Percentiles rank a stretch among this genome's conserved stretches.
Evolutionary conservation across 2,329 filamentous ascomycete genomes (phyloP).

Genomic region (Neofusicoccum cordaticola): DNA sequence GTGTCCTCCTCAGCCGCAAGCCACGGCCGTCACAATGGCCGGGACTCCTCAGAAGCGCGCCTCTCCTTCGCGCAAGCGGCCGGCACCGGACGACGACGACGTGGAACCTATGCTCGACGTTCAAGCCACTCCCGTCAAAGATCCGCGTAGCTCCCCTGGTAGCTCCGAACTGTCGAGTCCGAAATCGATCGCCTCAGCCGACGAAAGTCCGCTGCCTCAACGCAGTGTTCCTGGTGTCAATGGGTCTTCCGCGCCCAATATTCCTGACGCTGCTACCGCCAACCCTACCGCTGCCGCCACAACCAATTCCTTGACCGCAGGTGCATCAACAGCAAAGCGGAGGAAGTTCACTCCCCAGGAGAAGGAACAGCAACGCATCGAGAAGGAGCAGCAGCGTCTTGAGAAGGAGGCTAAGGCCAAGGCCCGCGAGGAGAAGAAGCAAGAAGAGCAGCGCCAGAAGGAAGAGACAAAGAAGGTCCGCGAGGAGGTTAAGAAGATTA

Average conservation of each 20-base stretch:
- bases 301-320: background rate
- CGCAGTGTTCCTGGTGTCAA: constrained; percentile 5
- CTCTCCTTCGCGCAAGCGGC: constrained; percentile 31
- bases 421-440: constrained; percentile 36
- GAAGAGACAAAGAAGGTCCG: constrained; percentile 27
- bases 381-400: constrained; percentile 33
- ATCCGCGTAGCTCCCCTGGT: constrained; percentile 25
- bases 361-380: constrained; percentile 35
- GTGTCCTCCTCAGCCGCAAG: background rate
- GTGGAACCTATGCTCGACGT: constrained; percentile 20
- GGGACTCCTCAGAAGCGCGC: constrained; percentile 20
- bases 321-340: constrained; percentile 37
- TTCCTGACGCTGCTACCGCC: constrained; percentile 17
- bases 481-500: constrained; percentile 30
- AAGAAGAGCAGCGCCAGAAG: constrained; percentile 27
- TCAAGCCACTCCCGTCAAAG: constrained; percentile 24
- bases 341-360: constrained; percentile 44
- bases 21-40: constrained; percentile 26
- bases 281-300: background rate
- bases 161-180: constrained; percentile 31
- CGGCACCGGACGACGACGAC: constrained; percentile 30
- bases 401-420: constrained; percentile 40
- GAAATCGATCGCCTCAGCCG: constrained; percentile 30
- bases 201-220: constrained; percentile 20
- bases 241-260: constrained; percentile 22